A percentile compares a stretch with the other conserved stretches of the same genome.
phyloP scores from a whole-genome alignment of 2,329 filamentous ascomycete species.

The Cladosporium austrohemisphaericum region DNA sequence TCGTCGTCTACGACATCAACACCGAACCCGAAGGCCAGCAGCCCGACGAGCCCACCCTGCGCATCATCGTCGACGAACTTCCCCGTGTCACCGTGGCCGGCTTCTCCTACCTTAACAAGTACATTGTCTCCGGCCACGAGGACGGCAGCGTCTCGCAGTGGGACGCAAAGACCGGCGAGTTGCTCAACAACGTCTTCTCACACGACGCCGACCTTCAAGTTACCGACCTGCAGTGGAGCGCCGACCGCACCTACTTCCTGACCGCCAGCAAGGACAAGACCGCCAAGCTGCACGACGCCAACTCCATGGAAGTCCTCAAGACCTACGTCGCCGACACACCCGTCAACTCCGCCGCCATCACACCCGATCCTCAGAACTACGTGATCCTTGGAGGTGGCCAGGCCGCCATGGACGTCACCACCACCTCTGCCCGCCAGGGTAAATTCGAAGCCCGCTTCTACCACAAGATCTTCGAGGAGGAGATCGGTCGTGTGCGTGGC shows the following conservation, averaged over 20 bases:
- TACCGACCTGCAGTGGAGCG: slow-evolving; percentile 91
- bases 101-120: slow-evolving; percentile 91
- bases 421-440: slow-evolving; percentile 86
- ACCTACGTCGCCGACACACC: slow-evolving; percentile 89
- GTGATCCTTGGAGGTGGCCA: slow-evolving; percentile 97
- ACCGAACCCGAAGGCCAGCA: slow-evolving; percentile 79
- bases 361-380: slow-evolving; percentile 95
- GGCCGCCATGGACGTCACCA: slow-evolving; percentile 98
- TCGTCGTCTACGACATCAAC: slow-evolving; percentile 86
- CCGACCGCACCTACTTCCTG: slow-evolving; percentile 96
- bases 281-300: slow-evolving; percentile 82
- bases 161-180: slow-evolving; percentile 86
- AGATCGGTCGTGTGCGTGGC: slow-evolving; percentile 93
- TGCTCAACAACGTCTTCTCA: slow-evolving; percentile 72
- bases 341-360: slow-evolving; percentile 92
- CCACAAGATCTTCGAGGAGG: slow-evolving; percentile 99
- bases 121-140: slow-evolving; percentile 96
- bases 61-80: slow-evolving; percentile 83
- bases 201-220: slow-evolving; percentile 82
- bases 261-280: slow-evolving; percentile 98
- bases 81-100: slow-evolving; percentile 97
- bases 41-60: slow-evolving; percentile 74
- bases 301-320: slow-evolving; percentile 88
- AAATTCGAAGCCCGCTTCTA: slow-evolving; percentile 99
- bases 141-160: slow-evolving; percentile 89